Base-by-base conservation (phyloP, 2,329 filamentous ascomycete species). In the Botrytis aclada region DNA sequence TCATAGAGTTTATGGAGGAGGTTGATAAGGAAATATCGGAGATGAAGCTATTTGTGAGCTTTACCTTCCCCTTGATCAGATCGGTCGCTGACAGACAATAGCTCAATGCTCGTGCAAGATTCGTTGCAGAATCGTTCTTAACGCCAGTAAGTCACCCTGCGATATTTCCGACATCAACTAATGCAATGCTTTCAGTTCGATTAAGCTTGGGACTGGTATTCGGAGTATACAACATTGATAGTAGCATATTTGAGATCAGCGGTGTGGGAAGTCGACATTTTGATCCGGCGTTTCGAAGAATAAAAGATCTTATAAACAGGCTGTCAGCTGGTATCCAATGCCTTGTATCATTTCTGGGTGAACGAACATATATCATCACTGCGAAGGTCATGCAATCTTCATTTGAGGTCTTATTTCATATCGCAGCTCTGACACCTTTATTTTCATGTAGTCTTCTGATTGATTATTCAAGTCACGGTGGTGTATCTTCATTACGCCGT, bases 21-120 rank as follows among this genome's bases (percentile, higher is more conserved):
- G 97, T 99, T 7, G 97, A 99, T 83, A 99, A 99, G 87, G 96
- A 99, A 84, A 99, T 99, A 74, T 98, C 96, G 4, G 97, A 99
- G 85, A 98, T 99, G 96, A 99, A 99, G 88, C 92, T 99, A 80
- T 99, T 99, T 84, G 95, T 98, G 88, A 78, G 93, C 86, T 61
- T 45, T 64, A n/a, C n/a, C 47, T 25, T 16, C 4, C 16, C 32
- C 32, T 4, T 56, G 18, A 37, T 51, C 22, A 34, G 29, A 20
- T 10, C 16, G 9, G 34, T 61, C 70, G 70, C 74, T 77, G 47
- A 78, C 75, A 85, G 77, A 84, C 80, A 72, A 22, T 80, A 98
- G 95, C 86, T 99, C 82, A 99, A 99, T 82, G 95, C 96, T 72
- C 89, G 96, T 84, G 96, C 96, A 82, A 92, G 96, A 86, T 99